Conservation (phyloP, 2,329 filamentous ascomycete species). For the Sclerotinia sclerotiorum region DNA sequence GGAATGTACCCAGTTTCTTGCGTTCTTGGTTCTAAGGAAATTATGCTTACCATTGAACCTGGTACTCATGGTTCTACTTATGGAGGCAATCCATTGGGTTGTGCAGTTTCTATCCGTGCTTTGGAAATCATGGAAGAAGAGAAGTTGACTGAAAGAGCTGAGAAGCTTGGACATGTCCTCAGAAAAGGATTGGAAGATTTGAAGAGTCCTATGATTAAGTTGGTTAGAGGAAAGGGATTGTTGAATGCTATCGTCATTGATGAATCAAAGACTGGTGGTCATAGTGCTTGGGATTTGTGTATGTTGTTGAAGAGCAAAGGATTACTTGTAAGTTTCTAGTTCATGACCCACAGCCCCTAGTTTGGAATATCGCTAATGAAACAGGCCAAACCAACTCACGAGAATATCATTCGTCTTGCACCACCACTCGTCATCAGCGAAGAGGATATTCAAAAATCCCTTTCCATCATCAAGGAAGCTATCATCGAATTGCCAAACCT, state of each 20-base stretch:
- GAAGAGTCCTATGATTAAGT: conserved; percentile 76
- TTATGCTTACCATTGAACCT: conserved; percentile 95
- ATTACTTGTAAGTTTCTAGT: conserved; percentile 65
- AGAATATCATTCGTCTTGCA: conserved; percentile 98
- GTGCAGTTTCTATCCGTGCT: conserved; percentile 91
- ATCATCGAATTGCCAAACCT: conserved; percentile 75
- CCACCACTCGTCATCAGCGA: conserved; percentile 94
- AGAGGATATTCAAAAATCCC: conserved; percentile 73
- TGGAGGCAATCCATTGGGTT: conserved; percentile 93
- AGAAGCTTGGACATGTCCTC: conserved; percentile 79
- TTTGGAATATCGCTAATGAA: neutral
- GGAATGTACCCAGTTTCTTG: conserved; percentile 99
- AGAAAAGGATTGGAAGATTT: conserved; percentile 74
- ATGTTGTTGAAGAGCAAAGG: conserved; percentile 95
- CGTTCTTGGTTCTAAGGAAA: conserved; percentile 81
- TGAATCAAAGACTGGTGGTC: conserved; percentile 78
- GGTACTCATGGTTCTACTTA: conserved; percentile 99
- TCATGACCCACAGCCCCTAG: no score
- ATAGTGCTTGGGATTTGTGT: conserved; percentile 94
- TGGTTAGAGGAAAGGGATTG: conserved; percentile 86
- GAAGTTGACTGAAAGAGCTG: conserved; percentile 78
- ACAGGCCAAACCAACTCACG: conserved; percentile 95
- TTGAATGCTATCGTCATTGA: conserved; percentile 97
- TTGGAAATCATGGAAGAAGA: conserved; percentile 93
- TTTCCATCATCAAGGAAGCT: conserved; percentile 78